Percentiles rank a stretch among this genome's conserved stretches.
Conservation (phyloP, 495 filamentous ascomycete species). For the Penicillium arizonense region DNA sequence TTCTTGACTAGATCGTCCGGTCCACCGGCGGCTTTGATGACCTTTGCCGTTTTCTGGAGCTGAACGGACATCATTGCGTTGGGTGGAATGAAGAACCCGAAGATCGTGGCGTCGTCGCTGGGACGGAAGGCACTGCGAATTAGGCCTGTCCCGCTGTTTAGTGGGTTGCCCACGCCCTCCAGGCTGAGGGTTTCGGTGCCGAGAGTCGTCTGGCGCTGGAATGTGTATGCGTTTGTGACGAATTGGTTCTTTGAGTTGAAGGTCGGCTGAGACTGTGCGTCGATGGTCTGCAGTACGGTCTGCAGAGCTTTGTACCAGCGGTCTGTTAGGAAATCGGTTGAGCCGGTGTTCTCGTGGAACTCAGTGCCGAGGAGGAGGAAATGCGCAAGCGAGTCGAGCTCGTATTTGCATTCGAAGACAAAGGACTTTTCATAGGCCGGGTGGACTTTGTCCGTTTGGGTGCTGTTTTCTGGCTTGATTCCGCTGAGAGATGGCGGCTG, state of each 20-base stretch:
- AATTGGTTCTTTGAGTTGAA: conserved; percentile 67
- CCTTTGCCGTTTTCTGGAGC: conserved; percentile 69
- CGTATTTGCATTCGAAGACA: conserved; percentile 99
- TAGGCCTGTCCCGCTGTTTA: conserved; percentile 80
- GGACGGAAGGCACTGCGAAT: conserved; percentile 92
- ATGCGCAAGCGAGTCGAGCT: conserved; percentile 90
- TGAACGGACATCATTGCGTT: conserved; percentile 97
- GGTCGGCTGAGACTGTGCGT: conserved; percentile 75
- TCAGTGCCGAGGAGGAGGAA: conserved; percentile 86
- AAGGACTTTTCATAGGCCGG: conserved; percentile 76
- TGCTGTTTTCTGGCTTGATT: conserved; percentile 64
- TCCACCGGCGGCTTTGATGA: conserved; percentile 60
- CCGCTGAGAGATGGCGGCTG: conserved; percentile 86
- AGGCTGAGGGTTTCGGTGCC: conserved; percentile 92
- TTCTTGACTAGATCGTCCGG: conserved; percentile 48
- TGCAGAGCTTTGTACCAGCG: conserved; percentile 81
- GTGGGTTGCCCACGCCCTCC: conserved; percentile 80
- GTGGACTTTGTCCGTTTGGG: conserved; percentile 80
- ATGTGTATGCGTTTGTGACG: conserved; percentile 76
- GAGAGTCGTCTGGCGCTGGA: conserved; percentile 71
- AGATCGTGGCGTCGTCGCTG: conserved; percentile 95
- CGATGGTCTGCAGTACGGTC: conserved; percentile 68
- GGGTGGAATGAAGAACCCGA: conserved; percentile 93
- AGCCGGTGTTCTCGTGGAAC: conserved; percentile 78
- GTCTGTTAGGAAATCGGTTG: conserved; percentile 70